Percentiles rank a stretch among this genome's conserved stretches.
Evolutionary conservation across 148 eudicot species (phyloP).

Genomic region (Selenicereus undatus): DNA sequence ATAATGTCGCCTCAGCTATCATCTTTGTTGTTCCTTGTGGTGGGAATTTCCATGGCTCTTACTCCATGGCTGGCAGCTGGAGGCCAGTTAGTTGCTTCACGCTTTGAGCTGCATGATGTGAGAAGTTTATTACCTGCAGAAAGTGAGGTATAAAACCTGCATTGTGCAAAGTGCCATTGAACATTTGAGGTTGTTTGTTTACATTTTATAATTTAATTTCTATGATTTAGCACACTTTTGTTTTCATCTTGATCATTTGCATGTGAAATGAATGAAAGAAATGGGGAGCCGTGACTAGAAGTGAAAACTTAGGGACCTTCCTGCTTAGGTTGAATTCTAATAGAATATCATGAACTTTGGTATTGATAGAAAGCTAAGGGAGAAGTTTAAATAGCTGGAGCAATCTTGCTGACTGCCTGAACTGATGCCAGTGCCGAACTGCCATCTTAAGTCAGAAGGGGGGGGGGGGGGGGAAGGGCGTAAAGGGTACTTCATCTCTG

Average conservation of each 20-base stretch:
- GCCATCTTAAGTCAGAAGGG: background rate
- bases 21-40: conserved; percentile 90
- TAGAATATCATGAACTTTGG: background rate
- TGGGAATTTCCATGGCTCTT: conserved; percentile 94
- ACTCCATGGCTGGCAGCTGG: conserved; percentile 99
- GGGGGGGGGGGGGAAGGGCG: background rate
- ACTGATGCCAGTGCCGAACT: no score
- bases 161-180: background rate
- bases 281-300: background rate
- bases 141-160: conserved; percentile 63
- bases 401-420: background rate
- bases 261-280: background rate
- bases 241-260: background rate
- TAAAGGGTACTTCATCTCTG: background rate
- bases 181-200: background rate
- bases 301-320: background rate
- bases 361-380: background rate
- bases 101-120: conserved; percentile 92
- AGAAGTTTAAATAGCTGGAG: background rate
- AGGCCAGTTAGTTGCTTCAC: conserved; percentile 96
- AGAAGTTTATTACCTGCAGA: conserved; percentile 90
- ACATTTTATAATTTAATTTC: background rate
- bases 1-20: conserved; percentile 91
- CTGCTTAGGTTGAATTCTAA: background rate
- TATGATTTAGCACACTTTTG: background rate